Evolutionary conservation across 2,329 filamentous ascomycete genomes (phyloP).

Genomic region (Diatrype stigma): DNA sequence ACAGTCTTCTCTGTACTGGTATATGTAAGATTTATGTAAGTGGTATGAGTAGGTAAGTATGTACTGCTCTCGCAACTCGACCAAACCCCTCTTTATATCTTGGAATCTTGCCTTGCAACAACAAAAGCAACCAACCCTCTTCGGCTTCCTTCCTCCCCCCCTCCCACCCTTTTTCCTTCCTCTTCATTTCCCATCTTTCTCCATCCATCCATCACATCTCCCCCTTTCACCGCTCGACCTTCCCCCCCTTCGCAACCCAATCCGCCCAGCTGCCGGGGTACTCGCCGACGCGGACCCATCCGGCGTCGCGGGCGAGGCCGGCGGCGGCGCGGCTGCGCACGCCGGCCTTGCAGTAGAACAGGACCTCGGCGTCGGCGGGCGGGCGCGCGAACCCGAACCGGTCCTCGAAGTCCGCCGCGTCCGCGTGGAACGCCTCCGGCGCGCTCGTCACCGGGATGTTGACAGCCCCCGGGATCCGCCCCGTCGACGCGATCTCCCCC

Average conservation of each 20-base stretch:
- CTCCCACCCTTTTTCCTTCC: not conserved
- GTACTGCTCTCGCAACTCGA: not conserved
- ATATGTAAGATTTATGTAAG: too few relatives aligned
- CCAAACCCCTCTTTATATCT: too few relatives aligned
- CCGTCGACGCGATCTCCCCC: conserved; percentile 57
- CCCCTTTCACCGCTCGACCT: conserved; percentile 42
- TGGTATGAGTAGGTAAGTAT: not conserved
- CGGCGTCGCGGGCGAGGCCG: conserved; percentile 68
- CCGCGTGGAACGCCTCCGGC: conserved; percentile 75
- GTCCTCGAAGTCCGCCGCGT: conserved; percentile 75
- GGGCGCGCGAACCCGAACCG: conserved; percentile 75
- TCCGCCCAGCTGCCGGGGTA: conserved; percentile 77
- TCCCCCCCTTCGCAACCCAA: conserved; percentile 72
- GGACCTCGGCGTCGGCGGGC: conserved; percentile 40
- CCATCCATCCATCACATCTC: conserved; percentile 6
- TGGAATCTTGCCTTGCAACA: too few relatives aligned
- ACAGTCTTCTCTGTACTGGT: too few relatives aligned
- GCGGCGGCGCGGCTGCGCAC: conserved; percentile 78
- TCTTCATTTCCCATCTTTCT: not conserved
- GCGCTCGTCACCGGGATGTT: conserved; percentile 77
- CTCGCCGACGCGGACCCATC: conserved; percentile 68
- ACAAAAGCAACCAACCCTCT: not conserved
- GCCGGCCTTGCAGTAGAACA: conserved; percentile 94
- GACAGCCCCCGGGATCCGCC: conserved; percentile 73
- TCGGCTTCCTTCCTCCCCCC: not conserved